These are phyloP conservation scores for Coccomyxa sp. DNA, from an alignment of 139 green algal genomes.

Conservation along the genomic window DNA sequence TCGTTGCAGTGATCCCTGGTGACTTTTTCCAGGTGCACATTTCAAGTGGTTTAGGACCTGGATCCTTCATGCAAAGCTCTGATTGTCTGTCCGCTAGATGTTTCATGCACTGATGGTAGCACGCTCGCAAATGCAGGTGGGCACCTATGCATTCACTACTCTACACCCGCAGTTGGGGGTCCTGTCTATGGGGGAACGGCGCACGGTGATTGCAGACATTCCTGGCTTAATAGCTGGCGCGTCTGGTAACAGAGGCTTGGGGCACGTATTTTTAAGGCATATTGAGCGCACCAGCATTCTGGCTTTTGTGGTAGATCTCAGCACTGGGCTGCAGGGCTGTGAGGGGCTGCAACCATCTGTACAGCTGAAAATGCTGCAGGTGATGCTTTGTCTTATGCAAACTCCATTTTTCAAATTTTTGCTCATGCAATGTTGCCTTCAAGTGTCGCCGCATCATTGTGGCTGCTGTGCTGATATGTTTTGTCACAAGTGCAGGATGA, in stretches of 20 bases:
- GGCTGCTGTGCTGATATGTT: background rate
- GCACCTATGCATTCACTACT: slow-evolving; percentile 75
- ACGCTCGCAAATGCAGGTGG: slow-evolving; percentile 38
- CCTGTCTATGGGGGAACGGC: slow-evolving; percentile 16
- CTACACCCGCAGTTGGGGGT: slow-evolving; percentile 71
- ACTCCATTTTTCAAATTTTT: background rate
- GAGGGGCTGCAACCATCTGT: slow-evolving; percentile 13
- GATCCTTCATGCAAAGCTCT: too few species aligned
- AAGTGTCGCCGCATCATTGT: background rate
- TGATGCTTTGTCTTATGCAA: background rate
- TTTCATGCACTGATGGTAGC: too few species aligned
- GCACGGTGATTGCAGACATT: slow-evolving; percentile 55
- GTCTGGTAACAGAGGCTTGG: slow-evolving; percentile 46
- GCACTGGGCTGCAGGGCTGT: slow-evolving; percentile 6
- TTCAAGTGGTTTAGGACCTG: too few species aligned
- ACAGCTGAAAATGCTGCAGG: slow-evolving; percentile 54
- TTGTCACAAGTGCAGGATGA: slow-evolving; percentile 30
- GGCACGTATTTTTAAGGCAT: slow-evolving; percentile 69
- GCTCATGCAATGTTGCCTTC: background rate
- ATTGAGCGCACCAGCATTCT: slow-evolving; percentile 53
- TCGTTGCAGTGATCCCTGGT: too few species aligned
- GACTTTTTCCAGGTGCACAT: too few species aligned
- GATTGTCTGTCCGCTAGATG: too few species aligned
- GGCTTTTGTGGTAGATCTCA: slow-evolving; percentile 59
- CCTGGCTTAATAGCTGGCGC: slow-evolving; percentile 53